A percentile compares a stretch with the other conserved stretches of the same genome.
Conservation (phyloP, 73 alveolate species). For the Tetrahymena borealis region DNA sequence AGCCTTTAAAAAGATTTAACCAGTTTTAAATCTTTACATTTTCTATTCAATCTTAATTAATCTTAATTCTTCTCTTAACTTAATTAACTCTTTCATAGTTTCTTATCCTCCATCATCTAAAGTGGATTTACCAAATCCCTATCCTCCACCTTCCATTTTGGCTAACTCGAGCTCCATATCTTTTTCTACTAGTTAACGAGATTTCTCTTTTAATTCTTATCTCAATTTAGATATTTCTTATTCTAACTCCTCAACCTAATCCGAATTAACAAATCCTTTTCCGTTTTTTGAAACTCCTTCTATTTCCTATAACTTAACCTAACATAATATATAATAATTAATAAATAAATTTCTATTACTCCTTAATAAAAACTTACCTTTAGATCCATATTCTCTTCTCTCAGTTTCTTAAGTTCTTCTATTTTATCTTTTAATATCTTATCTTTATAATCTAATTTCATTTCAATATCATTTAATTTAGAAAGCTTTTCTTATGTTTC, state of each 20-base stretch:
- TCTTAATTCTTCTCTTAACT: slow-evolving; percentile 11
- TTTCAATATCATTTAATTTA: background rate
- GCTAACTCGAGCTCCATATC: background rate
- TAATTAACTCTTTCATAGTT: background rate
- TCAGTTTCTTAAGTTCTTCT: background rate
- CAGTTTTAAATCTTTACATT: slow-evolving; percentile 29
- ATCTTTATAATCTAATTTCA: background rate
- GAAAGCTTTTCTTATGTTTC: background rate
- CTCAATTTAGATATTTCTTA: background rate
- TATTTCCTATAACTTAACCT: background rate
- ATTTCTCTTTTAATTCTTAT: slow-evolving; percentile 9
- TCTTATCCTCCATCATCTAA: slow-evolving; percentile 6
- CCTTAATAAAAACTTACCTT: background rate
- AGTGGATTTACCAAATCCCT: slow-evolving; percentile 4
- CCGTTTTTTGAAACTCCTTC: background rate
- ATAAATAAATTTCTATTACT: background rate
- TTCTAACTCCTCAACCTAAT: slow-evolving; percentile 13
- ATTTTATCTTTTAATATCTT: background rate
- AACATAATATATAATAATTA: background rate
- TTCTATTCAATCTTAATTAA: slow-evolving; percentile 8
- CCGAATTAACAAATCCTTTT: slow-evolving; percentile 1
- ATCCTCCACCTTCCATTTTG: slow-evolving; percentile 7
- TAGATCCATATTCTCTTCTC: background rate
- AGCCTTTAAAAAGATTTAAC: slow-evolving; percentile 35
- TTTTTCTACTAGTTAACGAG: slow-evolving; percentile 4